Percentiles rank a stretch among this genome's conserved stretches.
Evolutionary conservation across 345 rosid species (phyloP).

Genomic region (Sonneratia caseolaris): DNA sequence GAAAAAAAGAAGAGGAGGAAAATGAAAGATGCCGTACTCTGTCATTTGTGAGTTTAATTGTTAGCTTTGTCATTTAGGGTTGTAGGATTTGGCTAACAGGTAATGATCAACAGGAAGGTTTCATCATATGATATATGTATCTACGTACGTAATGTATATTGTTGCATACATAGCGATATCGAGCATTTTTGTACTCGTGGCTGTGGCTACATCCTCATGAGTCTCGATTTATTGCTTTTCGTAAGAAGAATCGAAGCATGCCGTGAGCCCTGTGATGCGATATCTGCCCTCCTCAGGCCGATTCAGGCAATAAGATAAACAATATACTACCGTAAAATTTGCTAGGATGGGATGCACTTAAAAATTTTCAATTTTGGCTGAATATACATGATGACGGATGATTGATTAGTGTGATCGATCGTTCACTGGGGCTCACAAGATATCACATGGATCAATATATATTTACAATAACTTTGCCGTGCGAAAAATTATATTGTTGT

Average conservation of each 20-base stretch:
- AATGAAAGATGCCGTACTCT: no score
- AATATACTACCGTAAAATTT: no score
- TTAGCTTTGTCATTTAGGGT: slow-evolving; percentile 9
- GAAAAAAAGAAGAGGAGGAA: no score
- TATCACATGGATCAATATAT: slow-evolving; percentile 6
- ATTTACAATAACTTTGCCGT: neutral
- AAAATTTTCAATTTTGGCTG: no score
- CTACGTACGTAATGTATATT: slow-evolving; percentile 33
- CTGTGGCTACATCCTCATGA: slow-evolving; percentile 12
- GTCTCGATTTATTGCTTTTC: slow-evolving; percentile 16
- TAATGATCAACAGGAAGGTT: slow-evolving; percentile 21
- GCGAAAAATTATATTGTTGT: neutral
- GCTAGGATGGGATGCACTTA: no score
- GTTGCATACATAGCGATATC: slow-evolving; percentile 9
- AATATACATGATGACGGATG: no score
- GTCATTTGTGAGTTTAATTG: slow-evolving; percentile 13
- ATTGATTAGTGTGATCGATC: neutral
- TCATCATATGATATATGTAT: neutral
- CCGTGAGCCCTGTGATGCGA: slow-evolving; percentile 39
- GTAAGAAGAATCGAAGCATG: slow-evolving; percentile 50
- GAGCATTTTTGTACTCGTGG: slow-evolving; percentile 37
- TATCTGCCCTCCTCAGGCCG: slow-evolving; percentile 13
- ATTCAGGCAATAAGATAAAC: neutral
- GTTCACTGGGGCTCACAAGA: slow-evolving; percentile 5
- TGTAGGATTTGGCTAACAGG: slow-evolving; percentile 3